Conservation (phyloP, 208 protist species). For the Tetramitus jugosus region DNA sequence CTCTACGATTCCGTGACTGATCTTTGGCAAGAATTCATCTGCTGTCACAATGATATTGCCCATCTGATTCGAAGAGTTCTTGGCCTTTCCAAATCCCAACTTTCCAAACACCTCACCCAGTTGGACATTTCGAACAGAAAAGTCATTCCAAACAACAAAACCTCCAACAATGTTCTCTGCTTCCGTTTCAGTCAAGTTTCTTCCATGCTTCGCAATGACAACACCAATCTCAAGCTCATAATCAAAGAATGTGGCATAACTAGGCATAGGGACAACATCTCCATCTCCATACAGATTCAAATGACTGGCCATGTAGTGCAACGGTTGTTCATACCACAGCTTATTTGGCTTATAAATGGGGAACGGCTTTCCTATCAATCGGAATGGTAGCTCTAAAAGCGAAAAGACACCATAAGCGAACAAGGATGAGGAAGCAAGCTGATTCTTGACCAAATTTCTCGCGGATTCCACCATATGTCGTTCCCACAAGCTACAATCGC, state of each 20-base stretch:
- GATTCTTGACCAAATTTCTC: not conserved
- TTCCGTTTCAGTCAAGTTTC: not conserved
- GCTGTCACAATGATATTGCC: conserved; percentile 5
- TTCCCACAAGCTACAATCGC: not conserved
- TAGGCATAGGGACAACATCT: not conserved
- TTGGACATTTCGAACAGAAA: not conserved
- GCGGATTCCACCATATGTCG: not conserved
- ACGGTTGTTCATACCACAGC: not conserved
- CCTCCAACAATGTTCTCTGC: not conserved
- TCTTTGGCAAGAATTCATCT: not conserved
- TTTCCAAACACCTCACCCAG: not conserved
- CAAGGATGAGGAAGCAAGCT: not conserved
- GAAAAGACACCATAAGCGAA: not conserved
- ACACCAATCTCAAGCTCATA: conserved; percentile 14
- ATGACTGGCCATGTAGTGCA: not conserved
- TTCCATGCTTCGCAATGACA: not conserved
- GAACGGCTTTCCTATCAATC: not conserved
- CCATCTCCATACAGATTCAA: not conserved
- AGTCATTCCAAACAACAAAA: conserved; percentile 7
- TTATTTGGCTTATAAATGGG: not conserved
- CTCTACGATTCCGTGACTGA: not conserved
- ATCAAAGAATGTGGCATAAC: not conserved
- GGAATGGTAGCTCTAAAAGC: not conserved
- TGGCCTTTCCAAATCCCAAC: not conserved
- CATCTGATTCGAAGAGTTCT: not conserved